phyloP scores from a whole-genome alignment of 805 yeast genomes.

The Zygotorulaspora danielsina region DNA sequence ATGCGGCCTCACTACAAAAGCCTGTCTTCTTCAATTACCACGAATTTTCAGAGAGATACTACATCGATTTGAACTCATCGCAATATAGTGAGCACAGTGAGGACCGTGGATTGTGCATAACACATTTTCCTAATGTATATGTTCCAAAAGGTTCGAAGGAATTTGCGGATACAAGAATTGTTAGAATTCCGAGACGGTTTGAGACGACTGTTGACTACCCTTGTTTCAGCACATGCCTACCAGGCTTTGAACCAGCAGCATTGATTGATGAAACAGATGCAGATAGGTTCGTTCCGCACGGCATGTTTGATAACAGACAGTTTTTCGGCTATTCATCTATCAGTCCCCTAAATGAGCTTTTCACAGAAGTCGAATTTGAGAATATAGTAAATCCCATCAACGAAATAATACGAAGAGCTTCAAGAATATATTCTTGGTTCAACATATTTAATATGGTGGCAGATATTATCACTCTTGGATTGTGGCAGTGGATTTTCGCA shows the following conservation, averaged over 20 bases:
- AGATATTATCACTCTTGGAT: slow-evolving; percentile 41
- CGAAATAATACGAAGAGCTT: slow-evolving; percentile 38
- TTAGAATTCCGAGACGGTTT: slow-evolving; percentile 57
- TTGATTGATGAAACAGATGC: slow-evolving; percentile 25
- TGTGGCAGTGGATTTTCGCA: slow-evolving; percentile 38
- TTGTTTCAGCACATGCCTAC: slow-evolving; percentile 49
- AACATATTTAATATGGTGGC: slow-evolving; percentile 38
- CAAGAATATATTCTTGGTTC: slow-evolving; percentile 38
- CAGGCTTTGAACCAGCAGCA: slow-evolving; percentile 66
- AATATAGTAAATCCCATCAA: slow-evolving; percentile 47
- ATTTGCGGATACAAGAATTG: slow-evolving; percentile 48
- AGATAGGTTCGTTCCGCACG: slow-evolving; percentile 36
- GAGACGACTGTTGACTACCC: slow-evolving; percentile 42
- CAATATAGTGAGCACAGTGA: slow-evolving; percentile 27
- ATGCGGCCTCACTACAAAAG: slow-evolving; percentile 21
- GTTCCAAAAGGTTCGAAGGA: slow-evolving; percentile 31
- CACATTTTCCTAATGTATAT: slow-evolving; percentile 65
- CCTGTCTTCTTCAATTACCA: slow-evolving; percentile 62
- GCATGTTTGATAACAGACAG: slow-evolving; percentile 40
- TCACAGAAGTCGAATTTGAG: slow-evolving; percentile 39
- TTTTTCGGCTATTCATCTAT: slow-evolving; percentile 50
- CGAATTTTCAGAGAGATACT: slow-evolving; percentile 45
- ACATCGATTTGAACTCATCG: slow-evolving; percentile 22
- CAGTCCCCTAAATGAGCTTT: slow-evolving; percentile 44
- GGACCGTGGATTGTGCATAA: slow-evolving; percentile 43